Base-by-base conservation (phyloP, 148 eudicot genomes). In the Euryodendron excelsum region DNA sequence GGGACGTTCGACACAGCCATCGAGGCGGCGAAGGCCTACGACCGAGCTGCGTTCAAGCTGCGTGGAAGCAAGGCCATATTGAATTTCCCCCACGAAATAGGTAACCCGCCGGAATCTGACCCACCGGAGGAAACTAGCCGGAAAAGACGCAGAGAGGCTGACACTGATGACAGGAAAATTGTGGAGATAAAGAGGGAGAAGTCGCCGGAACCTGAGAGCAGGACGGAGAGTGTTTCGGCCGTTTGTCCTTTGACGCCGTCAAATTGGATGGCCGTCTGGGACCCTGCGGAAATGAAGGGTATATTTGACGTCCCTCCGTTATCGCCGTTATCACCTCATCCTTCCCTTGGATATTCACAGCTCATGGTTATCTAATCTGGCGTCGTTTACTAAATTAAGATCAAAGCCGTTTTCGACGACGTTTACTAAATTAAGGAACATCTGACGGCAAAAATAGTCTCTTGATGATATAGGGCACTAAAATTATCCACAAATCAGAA, bases 241-340 rank as follows among this genome's bases (percentile, higher is more conserved):
- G 66, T 45, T 69, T 53, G 69, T 48, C 87, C 88, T 11, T 45
- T 86, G 36, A 86, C 88, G 63, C 88, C 88, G 60, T 86, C 88
- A 17, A 80, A 45, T 45, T 86, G 82, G 86, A 80, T 65, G 67
- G 68, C 76, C 3, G 74, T 83, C 78, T 86, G 85, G 76, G 85
- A 65, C 18, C 63, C 65, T 23, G 69, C 34, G 11, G 80, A 81
- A 31, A 53, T 34, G 36, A 73, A 77, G 72, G 84, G 84, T 0
- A 85, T 82, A 15, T 85, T 85, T 21, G 80, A 74, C 12, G 59
- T 85, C 12, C 88, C 88, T 3, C 83, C 82, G 62, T 64, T 85
- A 9, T 84, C 86, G 27, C 86, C 86, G 75, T 73, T 72, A 48
- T 80, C 86, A 44, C 83, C 83, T 37, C 80, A 73, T 37, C 75